phyloP scores from a whole-genome alignment of 805 yeast species.

The Suhomyces sp. region DNA sequence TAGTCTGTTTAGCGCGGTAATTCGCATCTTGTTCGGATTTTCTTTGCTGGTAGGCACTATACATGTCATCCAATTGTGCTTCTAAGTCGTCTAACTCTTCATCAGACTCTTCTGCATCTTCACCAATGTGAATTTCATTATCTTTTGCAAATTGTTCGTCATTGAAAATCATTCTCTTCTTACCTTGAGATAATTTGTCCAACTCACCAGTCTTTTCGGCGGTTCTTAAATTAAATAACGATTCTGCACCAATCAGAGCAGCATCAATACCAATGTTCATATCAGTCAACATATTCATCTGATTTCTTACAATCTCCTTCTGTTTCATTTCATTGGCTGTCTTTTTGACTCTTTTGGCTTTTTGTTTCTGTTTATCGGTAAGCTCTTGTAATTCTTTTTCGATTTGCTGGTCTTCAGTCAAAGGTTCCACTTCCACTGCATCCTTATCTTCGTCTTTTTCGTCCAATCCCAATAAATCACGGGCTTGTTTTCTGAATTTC shows the following conservation, averaged over 20 bases:
- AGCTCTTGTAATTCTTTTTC: constrained; percentile 80
- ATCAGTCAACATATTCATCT: constrained; percentile 94
- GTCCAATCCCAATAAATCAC: constrained; percentile 71
- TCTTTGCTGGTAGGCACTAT: constrained; percentile 63
- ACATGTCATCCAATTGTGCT: constrained; percentile 80
- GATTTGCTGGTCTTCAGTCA: constrained; percentile 86
- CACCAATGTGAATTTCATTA: constrained; percentile 56
- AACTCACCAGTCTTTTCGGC: constrained; percentile 88
- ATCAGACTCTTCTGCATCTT: constrained; percentile 32
- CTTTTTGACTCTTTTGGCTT: constrained; percentile 78
- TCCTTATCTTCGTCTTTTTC: constrained; percentile 52
- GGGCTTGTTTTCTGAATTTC: constrained; percentile 85
- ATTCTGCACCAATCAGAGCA: constrained; percentile 71
- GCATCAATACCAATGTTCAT: constrained; percentile 93
- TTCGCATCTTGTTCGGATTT: constrained; percentile 69
- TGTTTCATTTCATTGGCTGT: constrained; percentile 79
- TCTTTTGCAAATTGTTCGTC: constrained; percentile 54
- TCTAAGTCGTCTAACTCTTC: constrained; percentile 72
- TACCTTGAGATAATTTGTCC: constrained; percentile 73
- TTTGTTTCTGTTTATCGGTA: constrained; percentile 66
- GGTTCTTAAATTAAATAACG: constrained; percentile 76
- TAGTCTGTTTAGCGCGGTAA: constrained; percentile 63
- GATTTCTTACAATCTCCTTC: constrained; percentile 86
- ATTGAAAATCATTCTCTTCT: constrained; percentile 59
- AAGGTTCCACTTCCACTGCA: constrained; percentile 62